A percentile compares a stretch with the other conserved stretches of the same genome.
phyloP scores from a whole-genome alignment of 208 protist genomes.

The Angomonas ambiguus region DNA sequence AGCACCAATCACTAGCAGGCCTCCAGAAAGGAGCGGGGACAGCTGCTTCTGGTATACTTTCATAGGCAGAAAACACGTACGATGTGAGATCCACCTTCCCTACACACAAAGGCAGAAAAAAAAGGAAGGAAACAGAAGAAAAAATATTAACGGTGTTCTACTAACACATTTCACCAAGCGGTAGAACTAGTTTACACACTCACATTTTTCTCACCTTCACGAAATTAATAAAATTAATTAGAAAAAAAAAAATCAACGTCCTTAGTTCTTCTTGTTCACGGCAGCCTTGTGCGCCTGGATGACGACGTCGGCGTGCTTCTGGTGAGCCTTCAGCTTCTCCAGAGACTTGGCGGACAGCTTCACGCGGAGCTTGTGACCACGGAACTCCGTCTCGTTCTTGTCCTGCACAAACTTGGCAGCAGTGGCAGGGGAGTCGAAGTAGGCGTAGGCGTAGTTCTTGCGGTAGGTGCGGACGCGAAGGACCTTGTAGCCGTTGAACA shows the following conservation, averaged over 20 bases:
- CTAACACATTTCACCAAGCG: not conserved
- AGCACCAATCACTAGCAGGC: too few species aligned
- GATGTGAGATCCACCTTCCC: too few species aligned
- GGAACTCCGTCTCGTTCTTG: slow-evolving; percentile 76
- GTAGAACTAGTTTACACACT: not conserved
- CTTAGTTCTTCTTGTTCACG: slow-evolving; percentile 2
- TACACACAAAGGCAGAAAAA: too few species aligned
- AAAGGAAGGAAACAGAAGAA: too few species aligned
- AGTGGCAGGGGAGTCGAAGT: slow-evolving; percentile 59
- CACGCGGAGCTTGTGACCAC: slow-evolving; percentile 67
- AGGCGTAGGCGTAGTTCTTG: slow-evolving; percentile 79
- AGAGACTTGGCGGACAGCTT: slow-evolving; percentile 61
- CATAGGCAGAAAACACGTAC: too few species aligned
- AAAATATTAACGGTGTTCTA: too few species aligned
- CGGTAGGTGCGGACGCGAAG: slow-evolving; percentile 74
- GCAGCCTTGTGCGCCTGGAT: slow-evolving; percentile 62
- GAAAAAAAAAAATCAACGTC: slow-evolving; percentile 19
- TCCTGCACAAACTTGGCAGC: slow-evolving; percentile 71
- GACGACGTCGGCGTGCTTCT: slow-evolving; percentile 49
- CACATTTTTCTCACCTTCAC: not conserved
- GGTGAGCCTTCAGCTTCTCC: slow-evolving; percentile 54
- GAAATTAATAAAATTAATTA: not conserved
- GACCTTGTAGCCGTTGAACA: slow-evolving; percentile 69
- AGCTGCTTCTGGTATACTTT: too few species aligned
- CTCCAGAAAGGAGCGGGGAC: too few species aligned